These are phyloP conservation scores for Candida khao-thaluensis DNA, from an alignment of 805 yeast species.

Conservation along the genomic window DNA sequence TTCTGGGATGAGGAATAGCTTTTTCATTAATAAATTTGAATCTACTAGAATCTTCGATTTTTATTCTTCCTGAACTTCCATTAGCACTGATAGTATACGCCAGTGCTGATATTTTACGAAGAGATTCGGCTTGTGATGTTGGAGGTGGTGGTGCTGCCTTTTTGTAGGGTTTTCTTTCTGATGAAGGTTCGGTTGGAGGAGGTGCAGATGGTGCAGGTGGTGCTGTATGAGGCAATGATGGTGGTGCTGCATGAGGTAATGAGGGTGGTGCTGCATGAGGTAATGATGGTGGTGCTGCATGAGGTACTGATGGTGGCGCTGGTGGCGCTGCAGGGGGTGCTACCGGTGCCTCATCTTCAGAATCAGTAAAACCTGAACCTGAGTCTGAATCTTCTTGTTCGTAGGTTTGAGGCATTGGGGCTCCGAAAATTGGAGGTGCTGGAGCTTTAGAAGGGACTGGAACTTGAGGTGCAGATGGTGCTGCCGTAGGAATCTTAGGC, in stretches of 20 bases:
- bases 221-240: conserved; percentile 13
- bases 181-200: conserved; percentile 18
- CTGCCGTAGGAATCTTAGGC: conserved; percentile 20
- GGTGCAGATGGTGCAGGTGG: conserved; percentile 18
- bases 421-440: conserved; percentile 17
- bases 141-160: conserved; percentile 40
- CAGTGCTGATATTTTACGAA: conserved; percentile 63
- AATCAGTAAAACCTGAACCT: conserved; percentile 11
- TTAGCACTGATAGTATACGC: conserved; percentile 52
- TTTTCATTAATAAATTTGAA: conserved; percentile 65
- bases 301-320: conserved; percentile 26
- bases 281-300: conserved; percentile 37
- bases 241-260: conserved; percentile 19
- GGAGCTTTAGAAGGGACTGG: conserved; percentile 6
- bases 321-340: conserved; percentile 11
- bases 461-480: conserved; percentile 14
- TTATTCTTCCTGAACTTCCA: conserved; percentile 26
- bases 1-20: conserved; percentile 86
- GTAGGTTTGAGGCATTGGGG: conserved; percentile 13
- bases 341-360: conserved; percentile 14
- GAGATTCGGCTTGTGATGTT: conserved; percentile 38
- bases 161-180: conserved; percentile 17
- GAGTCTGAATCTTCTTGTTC: conserved; percentile 10
- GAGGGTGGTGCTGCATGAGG: conserved; percentile 32
- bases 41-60: conserved; percentile 61